Base-by-base conservation (phyloP, 78 protist genomes). In the Cavenderia fasciculata region DNA sequence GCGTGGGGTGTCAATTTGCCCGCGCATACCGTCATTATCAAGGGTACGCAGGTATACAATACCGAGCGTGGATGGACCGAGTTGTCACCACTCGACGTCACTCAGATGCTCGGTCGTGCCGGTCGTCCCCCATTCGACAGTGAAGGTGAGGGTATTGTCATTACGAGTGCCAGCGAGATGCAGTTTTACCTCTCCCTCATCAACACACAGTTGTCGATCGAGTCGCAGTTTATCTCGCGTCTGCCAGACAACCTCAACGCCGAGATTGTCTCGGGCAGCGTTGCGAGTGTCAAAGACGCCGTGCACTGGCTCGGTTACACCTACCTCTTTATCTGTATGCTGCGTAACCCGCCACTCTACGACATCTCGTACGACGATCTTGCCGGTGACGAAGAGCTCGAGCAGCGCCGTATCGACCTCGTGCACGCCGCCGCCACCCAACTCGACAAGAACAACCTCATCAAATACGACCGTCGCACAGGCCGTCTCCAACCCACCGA, bases 1-100 rank as follows among this genome's bases (percentile, higher is more conserved):
- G 99, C 99, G 8, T 99, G 99, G 99, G 99, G 99, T 52, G 99
- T 99, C 43, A 99, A 99, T 94, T 79, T 99, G 21, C 99, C 99
- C 25, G 99, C 99, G 4, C 99, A 99, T 87, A 85, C 99, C 0
- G 99, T 99, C 27, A 97, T 99, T 78, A 98, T 99, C 92, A 99
- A 98, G 74, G 99, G 99, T 18, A 99, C 99, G 1, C 98, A 97
- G 66, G 87, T 98, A 1, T 98, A 98, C 92, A 46, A 68, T 33
- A 96, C 99, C 7, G 99, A 98, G 74, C 33, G 54, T 65, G 99
- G 99, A 0, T 99, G 99, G 99, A 74, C 69, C 18, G 99, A 97
- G 62, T 88, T 99, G 19, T 44, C 92, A 19, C 70, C 92, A 59
- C 33, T 98, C 62, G 99, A 99, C 65, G 94, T 99, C 31, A 73